Percentiles rank a stretch among this genome's conserved stretches.
These are phyloP conservation scores for Vaccinium corymbosum DNA, from an alignment of 148 eudicot genomes.

Conservation along the genomic window DNA sequence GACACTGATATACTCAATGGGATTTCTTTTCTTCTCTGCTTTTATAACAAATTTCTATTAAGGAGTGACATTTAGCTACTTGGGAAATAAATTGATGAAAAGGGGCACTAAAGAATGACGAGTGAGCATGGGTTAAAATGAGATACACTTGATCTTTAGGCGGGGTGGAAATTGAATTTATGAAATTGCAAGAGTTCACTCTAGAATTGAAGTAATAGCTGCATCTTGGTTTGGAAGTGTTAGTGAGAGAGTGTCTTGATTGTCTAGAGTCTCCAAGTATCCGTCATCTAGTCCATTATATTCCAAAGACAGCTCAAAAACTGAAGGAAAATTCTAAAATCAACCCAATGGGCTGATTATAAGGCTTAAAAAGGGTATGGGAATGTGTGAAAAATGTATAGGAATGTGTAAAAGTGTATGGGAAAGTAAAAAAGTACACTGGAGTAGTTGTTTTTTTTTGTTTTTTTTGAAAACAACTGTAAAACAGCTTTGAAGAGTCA, in stretches of 20 bases:
- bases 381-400: too few relatives aligned
- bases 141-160: not conserved
- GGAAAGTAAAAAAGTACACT: too few relatives aligned
- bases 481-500: not conserved
- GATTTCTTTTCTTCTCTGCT: not conserved
- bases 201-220: not conserved
- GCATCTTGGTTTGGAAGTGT: not conserved
- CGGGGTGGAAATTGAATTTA: not conserved
- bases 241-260: not conserved
- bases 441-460: too few relatives aligned
- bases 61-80: not conserved
- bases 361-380: too few relatives aligned
- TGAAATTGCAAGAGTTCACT: not conserved
- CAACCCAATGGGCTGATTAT: too few relatives aligned
- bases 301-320: not conserved
- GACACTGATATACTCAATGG: not conserved
- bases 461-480: not conserved
- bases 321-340: not conserved
- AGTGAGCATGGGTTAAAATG: not conserved
- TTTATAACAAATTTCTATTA: not conserved
- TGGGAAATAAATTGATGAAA: not conserved
- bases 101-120: not conserved
- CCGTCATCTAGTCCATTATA: not conserved
- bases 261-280: not conserved
- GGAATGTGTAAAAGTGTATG: too few relatives aligned